These are phyloP conservation scores for Candida endomychidarum DNA, from an alignment of 805 yeast genomes.

Conservation along the genomic window DNA sequence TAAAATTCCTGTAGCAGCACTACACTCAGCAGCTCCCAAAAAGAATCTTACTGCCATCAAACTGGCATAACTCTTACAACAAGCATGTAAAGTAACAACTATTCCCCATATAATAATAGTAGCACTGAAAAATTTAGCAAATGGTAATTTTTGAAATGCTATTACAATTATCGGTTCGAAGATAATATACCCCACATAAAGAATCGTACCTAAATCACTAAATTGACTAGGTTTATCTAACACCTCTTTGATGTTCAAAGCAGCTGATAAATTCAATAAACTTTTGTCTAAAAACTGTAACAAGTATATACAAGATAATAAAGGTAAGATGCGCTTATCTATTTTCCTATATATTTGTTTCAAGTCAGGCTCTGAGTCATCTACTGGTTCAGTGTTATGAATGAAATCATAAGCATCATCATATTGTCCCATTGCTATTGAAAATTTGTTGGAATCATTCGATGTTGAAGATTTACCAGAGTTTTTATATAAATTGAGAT, in stretches of 20 bases:
- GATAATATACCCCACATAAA: slow-evolving; percentile 53
- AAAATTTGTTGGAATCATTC: background rate
- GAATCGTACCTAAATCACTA: slow-evolving; percentile 53
- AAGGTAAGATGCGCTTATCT: slow-evolving; percentile 49
- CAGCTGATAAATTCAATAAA: slow-evolving; percentile 60
- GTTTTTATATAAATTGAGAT: background rate
- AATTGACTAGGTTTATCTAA: slow-evolving; percentile 45
- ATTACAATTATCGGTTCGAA: slow-evolving; percentile 48
- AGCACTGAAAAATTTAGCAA: slow-evolving; percentile 49
- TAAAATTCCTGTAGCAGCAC: slow-evolving; percentile 56
- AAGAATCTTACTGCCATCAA: slow-evolving; percentile 55
- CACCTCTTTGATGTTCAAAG: slow-evolving; percentile 58
- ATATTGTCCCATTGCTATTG: slow-evolving; percentile 14
- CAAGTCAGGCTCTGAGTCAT: slow-evolving; percentile 8
- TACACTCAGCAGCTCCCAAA: slow-evolving; percentile 54
- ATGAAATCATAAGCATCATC: slow-evolving; percentile 25
- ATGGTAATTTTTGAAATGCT: slow-evolving; percentile 50
- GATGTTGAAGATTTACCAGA: background rate
- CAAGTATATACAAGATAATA: slow-evolving; percentile 54
- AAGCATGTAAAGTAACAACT: slow-evolving; percentile 51
- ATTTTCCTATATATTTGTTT: slow-evolving; percentile 31
- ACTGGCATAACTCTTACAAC: slow-evolving; percentile 51
- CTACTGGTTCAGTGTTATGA: slow-evolving; percentile 7
- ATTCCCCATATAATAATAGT: slow-evolving; percentile 56
- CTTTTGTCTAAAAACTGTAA: slow-evolving; percentile 60